Evolutionary conservation across 495 filamentous ascomycete genomes (phyloP).

Genomic region (Podospora tetraspora): DNA sequence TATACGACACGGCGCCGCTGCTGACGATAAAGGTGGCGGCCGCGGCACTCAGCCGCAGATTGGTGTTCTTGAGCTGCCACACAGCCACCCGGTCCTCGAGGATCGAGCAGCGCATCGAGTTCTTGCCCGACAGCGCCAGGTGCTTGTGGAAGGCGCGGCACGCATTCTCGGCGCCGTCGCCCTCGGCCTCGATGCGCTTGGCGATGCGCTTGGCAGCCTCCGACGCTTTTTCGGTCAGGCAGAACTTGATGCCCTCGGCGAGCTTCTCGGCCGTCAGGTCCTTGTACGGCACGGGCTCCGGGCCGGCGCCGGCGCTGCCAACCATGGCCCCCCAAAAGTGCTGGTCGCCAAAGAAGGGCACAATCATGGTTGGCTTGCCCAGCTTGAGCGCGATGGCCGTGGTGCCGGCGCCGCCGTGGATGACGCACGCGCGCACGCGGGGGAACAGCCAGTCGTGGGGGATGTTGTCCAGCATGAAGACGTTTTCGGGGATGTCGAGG

Average conservation of each 20-base stretch:
- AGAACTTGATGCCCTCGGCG: slow-evolving; percentile 63
- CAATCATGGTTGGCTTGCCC: slow-evolving; percentile 60
- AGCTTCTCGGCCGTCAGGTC: slow-evolving; percentile 54
- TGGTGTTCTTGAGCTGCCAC: slow-evolving; percentile 59
- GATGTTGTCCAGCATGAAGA: slow-evolving; percentile 60
- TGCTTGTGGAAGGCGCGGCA: slow-evolving; percentile 65
- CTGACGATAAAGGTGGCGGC: slow-evolving; percentile 62
- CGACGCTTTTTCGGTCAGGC: slow-evolving; percentile 53
- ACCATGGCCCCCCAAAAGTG: slow-evolving; percentile 80
- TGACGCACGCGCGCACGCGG: slow-evolving; percentile 53
- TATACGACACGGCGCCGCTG: slow-evolving; percentile 54
- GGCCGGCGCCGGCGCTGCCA: slow-evolving; percentile 58
- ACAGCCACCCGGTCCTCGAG: slow-evolving; percentile 59
- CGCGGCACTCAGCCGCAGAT: slow-evolving; percentile 55
- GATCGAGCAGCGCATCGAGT: slow-evolving; percentile 64
- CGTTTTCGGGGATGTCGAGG: slow-evolving; percentile 48
- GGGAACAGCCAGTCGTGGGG: slow-evolving; percentile 69
- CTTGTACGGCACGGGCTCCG: slow-evolving; percentile 68
- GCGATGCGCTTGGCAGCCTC: slow-evolving; percentile 56
- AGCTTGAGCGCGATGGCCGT: slow-evolving; percentile 61
- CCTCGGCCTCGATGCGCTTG: slow-evolving; percentile 58
- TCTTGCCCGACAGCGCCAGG: slow-evolving; percentile 49
- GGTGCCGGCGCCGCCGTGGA: slow-evolving; percentile 63
- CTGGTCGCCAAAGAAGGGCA: slow-evolving; percentile 70
- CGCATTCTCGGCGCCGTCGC: slow-evolving; percentile 67